Base-by-base conservation (phyloP, 2,329 filamentous ascomycete genomes). In the Apiospora sp. region DNA sequence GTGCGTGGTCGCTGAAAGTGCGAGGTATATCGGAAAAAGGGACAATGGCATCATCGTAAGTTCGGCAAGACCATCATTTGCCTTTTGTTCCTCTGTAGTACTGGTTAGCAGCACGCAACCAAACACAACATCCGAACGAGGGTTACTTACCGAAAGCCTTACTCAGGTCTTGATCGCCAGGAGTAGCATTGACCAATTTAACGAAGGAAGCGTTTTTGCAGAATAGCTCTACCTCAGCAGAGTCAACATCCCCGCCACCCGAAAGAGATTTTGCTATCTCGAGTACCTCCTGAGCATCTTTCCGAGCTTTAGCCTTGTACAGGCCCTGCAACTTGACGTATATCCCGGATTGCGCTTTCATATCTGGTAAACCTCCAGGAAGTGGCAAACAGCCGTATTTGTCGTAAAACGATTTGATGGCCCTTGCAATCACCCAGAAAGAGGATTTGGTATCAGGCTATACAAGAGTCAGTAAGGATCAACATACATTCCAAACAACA, bases 201-300 rank as follows among this genome's bases (percentile, higher is more conserved):
- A 98, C 93, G 80, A 97, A 96, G 67, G 93, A 93, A 69, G 95
- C 96, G 77, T 97, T 97, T 84, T 97, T 98, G 88, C 96, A 98
- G 82, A 98, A 98, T 48, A 93, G 87, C 79, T 98, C 95, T 67
- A 98, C 92, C 77, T 98, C 94, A 71, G 89, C 89, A 64, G 90
- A 86, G 67, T 92, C 87, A 72, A 97, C 87, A 75, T 80, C 79
- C 76, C 83, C 86, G 79, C 82, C 90, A 82, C 80, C 83, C 44
- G 86, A 80, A 70, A 83, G 80, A 46, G 85, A 82, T 67, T 90
- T 90, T 58, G 94, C 91, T 16, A 83, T 90, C 16, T 86, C 83
- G 3, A 94, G 84, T 2, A 98, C 93, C 81, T 97, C 93, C 43
- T 90, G 88, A 19, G 92, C 86, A 78, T 99, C 96, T 78, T 89